Percentiles rank a stretch among this genome's conserved stretches.
These are phyloP conservation scores for Asterionellopsis glacialis DNA, from an alignment of 108 stramenopile genomes.

Conservation along the genomic window DNA sequence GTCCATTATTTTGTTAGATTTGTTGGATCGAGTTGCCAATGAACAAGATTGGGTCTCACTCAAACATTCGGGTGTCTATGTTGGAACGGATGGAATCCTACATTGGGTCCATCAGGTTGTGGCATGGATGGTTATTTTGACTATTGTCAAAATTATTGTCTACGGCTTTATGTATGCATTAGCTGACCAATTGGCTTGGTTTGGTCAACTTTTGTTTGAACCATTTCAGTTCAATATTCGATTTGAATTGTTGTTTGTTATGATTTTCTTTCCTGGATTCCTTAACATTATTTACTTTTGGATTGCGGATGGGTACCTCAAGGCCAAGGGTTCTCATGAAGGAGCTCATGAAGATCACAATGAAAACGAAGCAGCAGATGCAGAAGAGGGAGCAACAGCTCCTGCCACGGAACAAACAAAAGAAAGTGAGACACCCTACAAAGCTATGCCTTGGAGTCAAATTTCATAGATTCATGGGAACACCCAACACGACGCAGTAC, in stretches of 20 bases:
- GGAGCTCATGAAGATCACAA: conserved; percentile 40
- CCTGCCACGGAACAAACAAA: too few species aligned
- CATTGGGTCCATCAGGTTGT: conserved; percentile 77
- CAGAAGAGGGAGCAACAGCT: too few species aligned
- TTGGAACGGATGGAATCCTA: conserved; percentile 54
- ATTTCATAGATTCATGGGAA: too few species aligned
- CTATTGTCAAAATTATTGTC: conserved; percentile 72
- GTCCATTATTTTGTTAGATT: conserved; percentile 60
- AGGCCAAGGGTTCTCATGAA: conserved; percentile 54
- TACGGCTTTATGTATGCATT: conserved; percentile 67
- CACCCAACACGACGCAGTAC: too few species aligned
- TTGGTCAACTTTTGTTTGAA: conserved; percentile 69
- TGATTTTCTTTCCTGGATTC: conserved; percentile 90
- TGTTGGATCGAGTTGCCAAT: conserved; percentile 63
- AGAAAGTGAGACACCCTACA: too few species aligned
- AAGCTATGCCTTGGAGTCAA: too few species aligned
- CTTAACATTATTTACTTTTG: conserved; percentile 91
- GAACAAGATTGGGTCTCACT: conserved; percentile 63
- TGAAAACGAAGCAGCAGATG: too few species aligned
- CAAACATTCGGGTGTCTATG: conserved; percentile 84
- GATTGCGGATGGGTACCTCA: conserved; percentile 84
- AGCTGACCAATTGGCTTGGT: conserved; percentile 50
- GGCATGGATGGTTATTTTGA: conserved; percentile 77
- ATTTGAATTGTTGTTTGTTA: conserved; percentile 86
- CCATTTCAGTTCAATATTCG: conserved; percentile 77